These are phyloP conservation scores for Priceomyces melissophilus DNA, from an alignment of 805 yeast genomes.

Conservation along the genomic window DNA sequence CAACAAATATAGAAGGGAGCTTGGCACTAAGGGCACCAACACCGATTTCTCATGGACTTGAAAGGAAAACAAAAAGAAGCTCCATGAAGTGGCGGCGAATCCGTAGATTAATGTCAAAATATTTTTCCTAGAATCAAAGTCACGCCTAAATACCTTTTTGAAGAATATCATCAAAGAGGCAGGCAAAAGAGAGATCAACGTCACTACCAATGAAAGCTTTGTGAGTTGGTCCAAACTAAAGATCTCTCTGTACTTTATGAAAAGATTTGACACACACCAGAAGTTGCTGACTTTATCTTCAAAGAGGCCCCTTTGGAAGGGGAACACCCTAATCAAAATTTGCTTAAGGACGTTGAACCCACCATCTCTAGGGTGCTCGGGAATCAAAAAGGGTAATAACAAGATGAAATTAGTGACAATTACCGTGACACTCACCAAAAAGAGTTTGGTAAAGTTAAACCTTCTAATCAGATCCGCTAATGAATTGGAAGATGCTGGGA, in stretches of 20 bases:
- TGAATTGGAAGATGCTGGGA: slow-evolving; percentile 14
- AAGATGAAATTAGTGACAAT: slow-evolving; percentile 47
- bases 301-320: slow-evolving; percentile 89
- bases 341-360: slow-evolving; percentile 46
- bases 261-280: slow-evolving; percentile 90
- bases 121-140: slow-evolving; percentile 12
- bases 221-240: slow-evolving; percentile 61
- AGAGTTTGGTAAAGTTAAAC: slow-evolving; percentile 55
- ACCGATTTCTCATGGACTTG: slow-evolving; percentile 96
- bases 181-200: slow-evolving; percentile 39
- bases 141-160: slow-evolving; percentile 21
- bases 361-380: slow-evolving; percentile 5
- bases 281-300: slow-evolving; percentile 97
- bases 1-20: slow-evolving; percentile 59
- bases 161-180: slow-evolving; percentile 35
- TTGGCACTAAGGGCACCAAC: slow-evolving; percentile 81
- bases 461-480: slow-evolving; percentile 13
- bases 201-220: slow-evolving; percentile 49
- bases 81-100: slow-evolving; percentile 77
- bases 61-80: slow-evolving; percentile 85
- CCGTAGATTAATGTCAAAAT: slow-evolving; percentile 50
- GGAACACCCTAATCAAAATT: slow-evolving; percentile 70
- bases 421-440: slow-evolving; percentile 64
- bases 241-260: slow-evolving; percentile 62
- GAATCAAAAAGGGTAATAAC: slow-evolving; percentile 16